Conservation (phyloP, 352 stramenopile species). For the Phytophthora multivora region DNA sequence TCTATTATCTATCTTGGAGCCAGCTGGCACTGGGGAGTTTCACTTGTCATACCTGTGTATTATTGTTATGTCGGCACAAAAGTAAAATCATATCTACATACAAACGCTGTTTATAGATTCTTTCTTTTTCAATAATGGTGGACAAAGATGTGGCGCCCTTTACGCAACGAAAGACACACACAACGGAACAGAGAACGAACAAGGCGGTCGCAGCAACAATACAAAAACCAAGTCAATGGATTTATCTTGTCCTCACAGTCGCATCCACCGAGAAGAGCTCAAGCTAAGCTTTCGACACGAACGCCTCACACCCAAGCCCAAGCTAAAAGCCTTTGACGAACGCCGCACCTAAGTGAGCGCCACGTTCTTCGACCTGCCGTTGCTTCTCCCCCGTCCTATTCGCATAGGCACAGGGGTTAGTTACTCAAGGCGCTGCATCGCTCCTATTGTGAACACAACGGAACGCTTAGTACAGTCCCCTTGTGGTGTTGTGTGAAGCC, state of each 20-base stretch:
- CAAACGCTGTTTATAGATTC: too few species aligned
- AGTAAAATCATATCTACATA: too few species aligned
- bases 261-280: conserved; percentile 14
- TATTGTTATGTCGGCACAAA: background rate
- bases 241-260: conserved; percentile 2
- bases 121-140: background rate
- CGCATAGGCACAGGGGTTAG: too few species aligned
- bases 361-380: background rate
- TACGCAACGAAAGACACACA: conserved; percentile 26
- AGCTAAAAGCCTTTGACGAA: too few species aligned
- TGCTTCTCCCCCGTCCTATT: too few species aligned
- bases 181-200: conserved; percentile 36
- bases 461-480: conserved; percentile 17
- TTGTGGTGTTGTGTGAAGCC: background rate
- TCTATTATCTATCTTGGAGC: background rate
- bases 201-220: conserved; percentile 34
- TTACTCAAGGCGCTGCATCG: too few species aligned
- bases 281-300: background rate
- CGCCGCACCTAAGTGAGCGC: background rate
- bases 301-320: too few species aligned
- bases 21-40: conserved; percentile 7
- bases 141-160: background rate
- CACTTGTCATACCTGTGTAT: background rate
- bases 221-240: conserved; percentile 24
- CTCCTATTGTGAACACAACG: conserved; percentile 1